Conservation (phyloP, 305 asterid genomes). For the Petunia hybrid region DNA sequence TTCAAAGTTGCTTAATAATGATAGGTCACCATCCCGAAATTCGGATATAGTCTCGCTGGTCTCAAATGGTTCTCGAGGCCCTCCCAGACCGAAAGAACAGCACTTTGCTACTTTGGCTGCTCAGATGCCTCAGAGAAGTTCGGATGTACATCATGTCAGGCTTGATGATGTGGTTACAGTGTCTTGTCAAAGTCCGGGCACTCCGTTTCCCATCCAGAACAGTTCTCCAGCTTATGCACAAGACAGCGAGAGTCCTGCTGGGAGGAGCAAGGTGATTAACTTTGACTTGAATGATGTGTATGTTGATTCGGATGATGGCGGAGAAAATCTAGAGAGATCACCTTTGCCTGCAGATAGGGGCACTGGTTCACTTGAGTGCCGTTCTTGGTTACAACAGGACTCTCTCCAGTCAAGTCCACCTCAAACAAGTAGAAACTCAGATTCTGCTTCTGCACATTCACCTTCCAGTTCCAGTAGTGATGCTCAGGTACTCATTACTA, state of each 20-base stretch:
- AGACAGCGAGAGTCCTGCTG: conserved; percentile 58
- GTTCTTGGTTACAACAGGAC: conserved; percentile 75
- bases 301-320: conserved; percentile 77
- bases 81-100: conserved; percentile 51
- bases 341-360: conserved; percentile 39
- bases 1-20: conserved; percentile 51
- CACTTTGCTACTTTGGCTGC: conserved; percentile 42
- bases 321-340: conserved; percentile 66
- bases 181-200: conserved; percentile 55
- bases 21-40: conserved; percentile 53
- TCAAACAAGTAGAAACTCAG: conserved; percentile 81
- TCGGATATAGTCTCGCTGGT: conserved; percentile 56
- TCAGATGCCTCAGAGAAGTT: conserved; percentile 49
- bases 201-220: conserved; percentile 47
- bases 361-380: conserved; percentile 36
- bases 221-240: conserved; percentile 57
- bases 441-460: conserved; percentile 82
- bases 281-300: conserved; percentile 80
- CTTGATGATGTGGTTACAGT: conserved; percentile 44
- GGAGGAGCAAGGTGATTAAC: conserved; percentile 64
- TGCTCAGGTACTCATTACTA: conserved; percentile 59
- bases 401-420: conserved; percentile 86
- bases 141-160: conserved; percentile 23
- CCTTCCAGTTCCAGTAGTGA: conserved; percentile 86
- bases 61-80: conserved; percentile 59